Conservation (phyloP, 192 early-diverging fungal genomes). For the Umbelopsis vinacea region DNA sequence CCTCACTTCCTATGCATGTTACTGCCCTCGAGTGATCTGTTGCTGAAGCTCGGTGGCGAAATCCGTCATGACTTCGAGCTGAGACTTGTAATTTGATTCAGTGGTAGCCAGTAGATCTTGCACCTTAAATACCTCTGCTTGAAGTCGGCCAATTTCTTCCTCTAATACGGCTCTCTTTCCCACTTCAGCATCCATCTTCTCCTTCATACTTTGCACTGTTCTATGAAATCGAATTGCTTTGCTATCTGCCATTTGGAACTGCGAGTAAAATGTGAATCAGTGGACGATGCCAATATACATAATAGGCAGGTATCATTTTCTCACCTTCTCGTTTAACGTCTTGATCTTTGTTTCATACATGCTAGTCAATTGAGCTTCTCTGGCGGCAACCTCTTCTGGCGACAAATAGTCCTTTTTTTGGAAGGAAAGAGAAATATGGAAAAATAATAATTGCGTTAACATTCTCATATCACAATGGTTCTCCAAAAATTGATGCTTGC, state of each 20-base stretch:
- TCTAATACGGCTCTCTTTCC: slow-evolving; percentile 25
- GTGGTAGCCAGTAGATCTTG: slow-evolving; percentile 42
- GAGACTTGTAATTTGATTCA: slow-evolving; percentile 44
- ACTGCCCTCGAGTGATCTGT: slow-evolving; percentile 4
- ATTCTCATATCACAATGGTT: too few species aligned
- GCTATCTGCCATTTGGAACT: slow-evolving; percentile 48
- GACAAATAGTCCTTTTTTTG: not conserved
- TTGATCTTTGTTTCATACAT: slow-evolving; percentile 30
- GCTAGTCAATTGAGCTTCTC: slow-evolving; percentile 7
- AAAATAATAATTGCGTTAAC: too few species aligned
- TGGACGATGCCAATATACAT: not conserved
- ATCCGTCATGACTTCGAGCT: slow-evolving; percentile 51
- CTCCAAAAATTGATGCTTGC: too few species aligned
- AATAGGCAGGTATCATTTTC: not conserved
- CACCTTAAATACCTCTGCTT: slow-evolving; percentile 30
- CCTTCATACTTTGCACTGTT: slow-evolving; percentile 41
- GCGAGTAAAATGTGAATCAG: not conserved
- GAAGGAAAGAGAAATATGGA: not conserved
- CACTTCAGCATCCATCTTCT: slow-evolving; percentile 32
- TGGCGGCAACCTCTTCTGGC: slow-evolving; percentile 4
- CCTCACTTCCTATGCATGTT: not conserved
- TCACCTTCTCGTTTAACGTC: slow-evolving; percentile 28
- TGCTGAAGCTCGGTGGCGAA: slow-evolving; percentile 30
- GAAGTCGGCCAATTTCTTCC: slow-evolving; percentile 28
- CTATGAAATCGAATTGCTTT: slow-evolving; percentile 40